phyloP scores from a whole-genome alignment of 306 rosid genomes.

The Albizia julibrissin region DNA sequence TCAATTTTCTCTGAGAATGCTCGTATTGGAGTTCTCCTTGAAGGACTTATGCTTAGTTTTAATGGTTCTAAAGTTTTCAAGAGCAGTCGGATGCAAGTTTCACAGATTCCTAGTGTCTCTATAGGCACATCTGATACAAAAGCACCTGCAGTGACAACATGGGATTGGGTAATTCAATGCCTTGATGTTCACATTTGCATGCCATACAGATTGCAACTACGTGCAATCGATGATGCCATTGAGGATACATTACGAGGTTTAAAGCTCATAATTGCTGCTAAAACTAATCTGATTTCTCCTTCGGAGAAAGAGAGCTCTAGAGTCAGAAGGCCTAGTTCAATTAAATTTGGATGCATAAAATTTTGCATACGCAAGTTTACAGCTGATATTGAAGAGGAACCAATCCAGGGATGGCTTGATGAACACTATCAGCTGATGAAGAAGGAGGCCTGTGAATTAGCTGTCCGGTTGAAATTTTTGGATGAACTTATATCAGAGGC shows the following conservation, averaged over 20 bases:
- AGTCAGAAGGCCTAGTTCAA: conserved; percentile 66
- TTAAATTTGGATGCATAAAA: conserved; percentile 81
- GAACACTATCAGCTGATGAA: conserved; percentile 87
- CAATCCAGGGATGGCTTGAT: conserved; percentile 99
- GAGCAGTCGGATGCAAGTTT: conserved; percentile 98
- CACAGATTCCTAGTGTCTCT: conserved; percentile 79
- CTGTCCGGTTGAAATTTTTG: conserved; percentile 80
- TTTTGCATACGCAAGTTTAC: conserved; percentile 81
- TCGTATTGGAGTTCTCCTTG: conserved; percentile 90
- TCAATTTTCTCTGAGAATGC: conserved; percentile 99
- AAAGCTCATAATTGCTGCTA: conserved; percentile 83
- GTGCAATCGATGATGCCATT: conserved; percentile 91
- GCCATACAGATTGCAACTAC: conserved; percentile 94
- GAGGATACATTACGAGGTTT: conserved; percentile 94
- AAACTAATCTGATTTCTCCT: conserved; percentile 79
- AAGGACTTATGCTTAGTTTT: conserved; percentile 85
- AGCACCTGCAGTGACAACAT: conserved; percentile 51
- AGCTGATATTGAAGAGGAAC: conserved; percentile 96
- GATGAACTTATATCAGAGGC: conserved; percentile 68
- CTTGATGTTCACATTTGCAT: conserved; percentile 87
- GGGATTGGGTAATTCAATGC: conserved; percentile 99
- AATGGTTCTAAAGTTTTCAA: conserved; percentile 75
- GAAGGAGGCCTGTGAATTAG: conserved; percentile 91
- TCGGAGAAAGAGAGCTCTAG: conserved; percentile 70
- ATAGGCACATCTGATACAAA: conserved; percentile 55